Evolutionary conservation across 495 filamentous ascomycete genomes (phyloP).

Genomic region (Penicillium goetzii): DNA sequence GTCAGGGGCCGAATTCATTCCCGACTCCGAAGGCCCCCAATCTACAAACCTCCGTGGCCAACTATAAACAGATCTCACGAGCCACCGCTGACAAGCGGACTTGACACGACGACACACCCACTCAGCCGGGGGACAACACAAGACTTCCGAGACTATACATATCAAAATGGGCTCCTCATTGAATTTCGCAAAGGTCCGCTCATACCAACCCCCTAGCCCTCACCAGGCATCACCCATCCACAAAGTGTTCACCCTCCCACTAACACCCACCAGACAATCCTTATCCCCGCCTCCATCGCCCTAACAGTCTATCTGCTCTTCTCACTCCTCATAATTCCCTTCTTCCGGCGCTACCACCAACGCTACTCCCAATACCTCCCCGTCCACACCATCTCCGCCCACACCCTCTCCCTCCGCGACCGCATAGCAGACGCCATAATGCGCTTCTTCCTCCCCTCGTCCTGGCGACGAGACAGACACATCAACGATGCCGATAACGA

Average conservation of each 20-base stretch:
- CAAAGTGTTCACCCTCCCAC: slow-evolving; percentile 4
- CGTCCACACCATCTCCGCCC: slow-evolving; percentile 62
- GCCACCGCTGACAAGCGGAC: background rate
- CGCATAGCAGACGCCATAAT: slow-evolving; percentile 60
- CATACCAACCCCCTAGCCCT: background rate
- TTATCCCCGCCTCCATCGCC: slow-evolving; percentile 78
- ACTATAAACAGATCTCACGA: background rate
- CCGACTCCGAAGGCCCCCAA: background rate
- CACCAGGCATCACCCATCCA: background rate
- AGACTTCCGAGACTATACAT: background rate
- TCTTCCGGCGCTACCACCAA: slow-evolving; percentile 74
- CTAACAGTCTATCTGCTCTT: slow-evolving; percentile 72
- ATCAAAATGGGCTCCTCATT: slow-evolving; percentile 37
- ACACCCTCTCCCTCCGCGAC: slow-evolving; percentile 64
- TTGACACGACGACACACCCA: background rate
- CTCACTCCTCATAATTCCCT: slow-evolving; percentile 71
- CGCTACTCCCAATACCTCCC: slow-evolving; percentile 75
- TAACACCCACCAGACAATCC: slow-evolving; percentile 62
- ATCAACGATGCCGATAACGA: slow-evolving; percentile 55
- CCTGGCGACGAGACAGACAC: slow-evolving; percentile 48
- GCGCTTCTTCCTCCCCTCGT: slow-evolving; percentile 57
- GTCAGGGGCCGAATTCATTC: background rate
- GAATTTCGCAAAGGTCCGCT: slow-evolving; percentile 39
- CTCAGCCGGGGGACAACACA: background rate
- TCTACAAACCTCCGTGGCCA: background rate